Evolutionary conservation across 768 basidiomycete genomes (phyloP).

Genomic region (Boletales sp.): DNA sequence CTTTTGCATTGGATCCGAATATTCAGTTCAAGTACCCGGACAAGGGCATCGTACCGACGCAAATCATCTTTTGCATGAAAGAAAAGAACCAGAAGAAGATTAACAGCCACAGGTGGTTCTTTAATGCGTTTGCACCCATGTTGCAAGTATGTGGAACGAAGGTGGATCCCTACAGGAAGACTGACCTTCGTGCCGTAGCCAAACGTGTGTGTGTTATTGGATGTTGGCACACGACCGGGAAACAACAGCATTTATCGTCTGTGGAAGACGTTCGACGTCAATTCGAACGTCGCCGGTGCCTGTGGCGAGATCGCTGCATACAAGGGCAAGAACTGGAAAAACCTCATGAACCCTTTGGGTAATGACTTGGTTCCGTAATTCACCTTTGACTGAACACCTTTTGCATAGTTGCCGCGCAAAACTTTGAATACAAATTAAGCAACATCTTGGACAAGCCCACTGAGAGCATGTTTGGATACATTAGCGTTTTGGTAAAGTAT

Average conservation of each 20-base stretch:
- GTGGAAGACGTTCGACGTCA: constrained; percentile 93
- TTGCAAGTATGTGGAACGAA: constrained; percentile 56
- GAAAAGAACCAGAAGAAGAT: constrained; percentile 97
- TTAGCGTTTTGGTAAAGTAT: constrained; percentile 74
- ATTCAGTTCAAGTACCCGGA: constrained; percentile 86
- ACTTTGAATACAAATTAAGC: constrained; percentile 93
- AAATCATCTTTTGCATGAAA: constrained; percentile 88
- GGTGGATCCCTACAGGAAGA: not conserved
- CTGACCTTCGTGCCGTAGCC: constrained; percentile 43
- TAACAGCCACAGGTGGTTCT: constrained; percentile 89
- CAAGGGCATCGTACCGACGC: constrained; percentile 92
- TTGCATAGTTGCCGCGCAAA: constrained; percentile 79
- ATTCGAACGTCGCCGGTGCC: constrained; percentile 90
- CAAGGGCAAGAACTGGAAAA: constrained; percentile 86
- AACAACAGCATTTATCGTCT: constrained; percentile 88
- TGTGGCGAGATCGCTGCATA: constrained; percentile 96
- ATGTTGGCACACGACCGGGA: constrained; percentile 90
- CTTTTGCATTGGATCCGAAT: constrained; percentile 74
- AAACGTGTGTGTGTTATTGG: constrained; percentile 88
- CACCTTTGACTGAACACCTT: not conserved
- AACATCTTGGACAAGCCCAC: constrained; percentile 90
- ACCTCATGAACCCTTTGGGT: constrained; percentile 83
- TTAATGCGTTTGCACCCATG: constrained; percentile 62
- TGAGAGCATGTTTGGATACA: constrained; percentile 91
- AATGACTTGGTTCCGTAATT: constrained; percentile 7